phyloP scores from a whole-genome alignment of 768 basidiomycete genomes.

The Clitopilus passeckerianus region DNA sequence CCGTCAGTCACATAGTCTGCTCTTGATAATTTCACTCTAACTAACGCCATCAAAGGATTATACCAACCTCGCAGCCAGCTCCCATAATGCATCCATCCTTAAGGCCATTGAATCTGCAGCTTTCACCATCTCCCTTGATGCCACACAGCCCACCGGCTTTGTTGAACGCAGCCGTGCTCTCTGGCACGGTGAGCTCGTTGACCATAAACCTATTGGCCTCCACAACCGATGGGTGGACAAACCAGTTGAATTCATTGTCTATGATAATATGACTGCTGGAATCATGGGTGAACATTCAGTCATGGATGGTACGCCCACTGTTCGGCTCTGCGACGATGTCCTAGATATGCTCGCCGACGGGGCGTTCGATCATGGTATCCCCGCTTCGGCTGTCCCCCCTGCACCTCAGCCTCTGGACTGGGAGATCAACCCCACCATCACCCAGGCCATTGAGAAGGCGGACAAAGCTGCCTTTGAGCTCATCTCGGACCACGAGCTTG shows the following conservation, averaged over 20 bases:
- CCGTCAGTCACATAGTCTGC: constrained; percentile 35
- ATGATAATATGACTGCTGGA: constrained; percentile 76
- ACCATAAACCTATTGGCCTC: constrained; percentile 48
- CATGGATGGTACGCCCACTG: constrained; percentile 87
- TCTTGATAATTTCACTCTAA: background rate
- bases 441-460: constrained; percentile 51
- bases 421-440: constrained; percentile 44
- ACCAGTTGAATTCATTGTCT: constrained; percentile 82
- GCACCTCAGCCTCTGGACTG: constrained; percentile 57
- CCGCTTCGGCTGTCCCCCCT: constrained; percentile 15
- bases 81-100: constrained; percentile 61
- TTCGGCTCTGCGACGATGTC: constrained; percentile 66
- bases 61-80: constrained; percentile 48
- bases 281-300: constrained; percentile 92
- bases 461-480: constrained; percentile 52
- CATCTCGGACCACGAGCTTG: constrained; percentile 57
- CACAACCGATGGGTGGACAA: constrained; percentile 88
- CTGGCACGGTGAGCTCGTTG: constrained; percentile 75
- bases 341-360: constrained; percentile 54
- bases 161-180: constrained; percentile 63
- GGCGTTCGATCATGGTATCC: constrained; percentile 57
- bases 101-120: constrained; percentile 80
- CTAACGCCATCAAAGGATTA: constrained; percentile 46
- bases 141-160: constrained; percentile 43
- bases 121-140: constrained; percentile 79